Conservation (phyloP, 768 basidiomycete genomes). For the Macrolepiota albuminosa region DNA sequence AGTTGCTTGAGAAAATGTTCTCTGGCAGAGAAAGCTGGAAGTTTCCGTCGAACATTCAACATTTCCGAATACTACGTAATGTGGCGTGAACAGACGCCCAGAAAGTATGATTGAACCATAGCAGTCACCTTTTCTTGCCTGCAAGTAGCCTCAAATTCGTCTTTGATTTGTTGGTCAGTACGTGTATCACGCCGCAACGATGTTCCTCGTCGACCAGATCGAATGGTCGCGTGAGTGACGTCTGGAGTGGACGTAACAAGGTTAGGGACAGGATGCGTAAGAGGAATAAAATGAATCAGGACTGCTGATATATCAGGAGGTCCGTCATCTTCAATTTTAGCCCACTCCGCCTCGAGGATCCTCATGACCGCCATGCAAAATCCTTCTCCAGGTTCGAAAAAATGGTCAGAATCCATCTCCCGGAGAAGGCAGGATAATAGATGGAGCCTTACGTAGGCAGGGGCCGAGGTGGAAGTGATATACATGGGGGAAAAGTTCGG, state of each 20-base stretch:
- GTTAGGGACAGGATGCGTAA: slow-evolving; percentile 7
- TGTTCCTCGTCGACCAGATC: slow-evolving; percentile 16
- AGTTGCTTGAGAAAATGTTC: slow-evolving; percentile 59
- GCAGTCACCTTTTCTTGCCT: slow-evolving; percentile 30
- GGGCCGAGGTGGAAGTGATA: slow-evolving; percentile 59
- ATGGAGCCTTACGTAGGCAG: slow-evolving; percentile 82
- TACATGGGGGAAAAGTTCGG: slow-evolving; percentile 65
- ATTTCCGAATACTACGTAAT: slow-evolving; percentile 47
- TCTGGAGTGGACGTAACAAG: slow-evolving; percentile 5
- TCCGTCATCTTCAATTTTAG: slow-evolving; percentile 56
- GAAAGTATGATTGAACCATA: background rate
- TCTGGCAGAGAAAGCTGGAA: slow-evolving; percentile 75
- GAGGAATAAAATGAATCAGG: slow-evolving; percentile 53
- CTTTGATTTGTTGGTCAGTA: slow-evolving; percentile 43
- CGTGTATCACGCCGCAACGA: slow-evolving; percentile 33
- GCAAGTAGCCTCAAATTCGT: slow-evolving; percentile 45
- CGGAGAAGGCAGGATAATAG: slow-evolving; percentile 64
- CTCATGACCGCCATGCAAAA: slow-evolving; percentile 70
- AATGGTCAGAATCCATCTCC: slow-evolving; percentile 46
- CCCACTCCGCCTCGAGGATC: slow-evolving; percentile 68
- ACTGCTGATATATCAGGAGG: slow-evolving; percentile 75
- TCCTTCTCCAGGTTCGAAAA: slow-evolving; percentile 64
- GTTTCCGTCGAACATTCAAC: slow-evolving; percentile 45
- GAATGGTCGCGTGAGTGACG: background rate
- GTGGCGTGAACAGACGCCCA: background rate